phyloP scores from a whole-genome alignment of 371 early-diverging fungal genomes.

The Umbelopsis sp. region DNA sequence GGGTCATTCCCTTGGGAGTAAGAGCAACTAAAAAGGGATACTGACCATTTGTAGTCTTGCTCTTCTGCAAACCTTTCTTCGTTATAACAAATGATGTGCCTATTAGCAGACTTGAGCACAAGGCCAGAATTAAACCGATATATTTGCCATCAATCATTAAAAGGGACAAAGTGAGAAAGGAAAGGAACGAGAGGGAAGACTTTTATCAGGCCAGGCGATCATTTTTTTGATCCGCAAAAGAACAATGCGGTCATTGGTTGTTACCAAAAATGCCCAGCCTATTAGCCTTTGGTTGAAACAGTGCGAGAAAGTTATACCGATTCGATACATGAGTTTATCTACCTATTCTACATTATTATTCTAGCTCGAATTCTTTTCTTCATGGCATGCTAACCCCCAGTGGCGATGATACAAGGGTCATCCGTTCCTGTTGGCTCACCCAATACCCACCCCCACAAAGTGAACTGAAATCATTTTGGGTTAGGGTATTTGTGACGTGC shows the following conservation, averaged over 20 bases:
- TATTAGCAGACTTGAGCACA: slow-evolving; percentile 80
- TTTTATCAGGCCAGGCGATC: background rate
- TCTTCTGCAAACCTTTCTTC: slow-evolving; percentile 67
- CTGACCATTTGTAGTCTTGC: slow-evolving; percentile 52
- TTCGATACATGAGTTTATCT: background rate
- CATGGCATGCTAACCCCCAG: background rate
- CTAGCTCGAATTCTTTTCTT: background rate
- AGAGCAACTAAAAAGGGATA: slow-evolving; percentile 17
- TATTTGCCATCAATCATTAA: slow-evolving; percentile 73
- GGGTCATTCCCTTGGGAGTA: background rate
- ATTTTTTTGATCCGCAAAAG: background rate
- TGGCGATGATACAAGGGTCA: background rate
- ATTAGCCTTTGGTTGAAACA: background rate
- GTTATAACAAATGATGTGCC: slow-evolving; percentile 86
- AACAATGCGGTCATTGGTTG: slow-evolving; percentile 16
- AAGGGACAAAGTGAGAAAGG: slow-evolving; percentile 3
- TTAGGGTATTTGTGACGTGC: slow-evolving; percentile 4
- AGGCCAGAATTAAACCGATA: slow-evolving; percentile 83
- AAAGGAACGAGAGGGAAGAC: slow-evolving; percentile 16
- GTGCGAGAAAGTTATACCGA: too few relatives aligned
- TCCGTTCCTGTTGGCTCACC: too few relatives aligned
- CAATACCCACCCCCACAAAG: too few relatives aligned
- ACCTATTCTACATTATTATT: background rate
- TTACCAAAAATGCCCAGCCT: background rate
- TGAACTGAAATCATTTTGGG: background rate